Evolutionary conservation across 2,329 filamentous ascomycete genomes (phyloP).

Genomic region (Emergomyces pasteurianus): DNA sequence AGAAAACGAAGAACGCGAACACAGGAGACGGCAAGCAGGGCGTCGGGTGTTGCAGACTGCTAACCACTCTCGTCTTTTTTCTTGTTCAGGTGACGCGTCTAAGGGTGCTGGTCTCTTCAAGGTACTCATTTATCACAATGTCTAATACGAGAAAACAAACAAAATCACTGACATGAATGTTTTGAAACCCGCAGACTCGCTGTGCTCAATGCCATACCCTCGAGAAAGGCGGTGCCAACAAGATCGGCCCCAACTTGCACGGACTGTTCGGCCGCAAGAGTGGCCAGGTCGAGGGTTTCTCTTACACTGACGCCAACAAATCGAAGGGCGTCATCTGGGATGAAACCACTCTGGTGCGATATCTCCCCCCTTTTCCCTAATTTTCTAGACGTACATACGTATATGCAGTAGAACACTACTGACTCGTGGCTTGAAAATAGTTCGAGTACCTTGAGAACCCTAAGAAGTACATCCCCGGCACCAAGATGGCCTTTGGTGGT

Average conservation of each 20-base stretch:
- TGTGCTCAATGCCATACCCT: slow-evolving; percentile 98
- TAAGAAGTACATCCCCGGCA: slow-evolving; percentile 99
- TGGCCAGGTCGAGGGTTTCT: slow-evolving; percentile 79
- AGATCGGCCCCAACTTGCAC: slow-evolving; percentile 94
- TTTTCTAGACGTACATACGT: not conserved
- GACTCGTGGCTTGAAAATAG: slow-evolving; percentile 33
- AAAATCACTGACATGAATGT: not conserved
- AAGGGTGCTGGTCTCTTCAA: slow-evolving; percentile 13
- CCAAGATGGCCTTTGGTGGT: slow-evolving; percentile 99
- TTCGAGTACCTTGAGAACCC: slow-evolving; percentile 99
- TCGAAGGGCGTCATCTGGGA: slow-evolving; percentile 84
- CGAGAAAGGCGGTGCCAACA: slow-evolving; percentile 83
- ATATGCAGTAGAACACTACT: not conserved
- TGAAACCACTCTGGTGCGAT: slow-evolving; percentile 65
- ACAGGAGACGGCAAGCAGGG: not conserved
- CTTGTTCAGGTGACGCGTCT: slow-evolving; percentile 8
- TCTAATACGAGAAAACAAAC: no score
- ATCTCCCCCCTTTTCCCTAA: not conserved
- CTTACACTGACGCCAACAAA: slow-evolving; percentile 99
- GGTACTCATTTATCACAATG: slow-evolving; percentile 1
- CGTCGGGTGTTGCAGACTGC: not conserved
- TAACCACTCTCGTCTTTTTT: slow-evolving; percentile 3
- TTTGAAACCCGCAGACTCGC: slow-evolving; percentile 58
- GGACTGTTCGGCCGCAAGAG: slow-evolving; percentile 96
- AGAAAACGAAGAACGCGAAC: not conserved